Evolutionary conservation across 306 rosid genomes (phyloP).

Genomic region (Dryas drummondii): DNA sequence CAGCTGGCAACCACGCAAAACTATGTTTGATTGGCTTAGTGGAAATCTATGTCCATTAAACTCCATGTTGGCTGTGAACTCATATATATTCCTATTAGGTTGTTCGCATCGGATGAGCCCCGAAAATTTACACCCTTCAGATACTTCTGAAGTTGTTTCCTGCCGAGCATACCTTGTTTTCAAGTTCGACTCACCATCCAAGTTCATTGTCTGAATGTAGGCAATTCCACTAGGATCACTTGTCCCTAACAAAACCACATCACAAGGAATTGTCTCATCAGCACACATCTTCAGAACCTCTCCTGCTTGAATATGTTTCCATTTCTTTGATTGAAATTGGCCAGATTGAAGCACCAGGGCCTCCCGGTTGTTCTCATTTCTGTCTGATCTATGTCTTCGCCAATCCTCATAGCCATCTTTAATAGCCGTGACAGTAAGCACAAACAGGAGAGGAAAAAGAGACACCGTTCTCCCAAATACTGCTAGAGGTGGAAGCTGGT

Average conservation of each 20-base stretch:
- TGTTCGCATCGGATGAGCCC: slow-evolving; percentile 87
- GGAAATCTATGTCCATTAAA: slow-evolving; percentile 60
- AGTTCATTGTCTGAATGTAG: slow-evolving; percentile 94
- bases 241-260: slow-evolving; percentile 93
- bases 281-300: slow-evolving; percentile 83
- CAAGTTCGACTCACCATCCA: slow-evolving; percentile 98
- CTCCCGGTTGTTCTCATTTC: slow-evolving; percentile 81
- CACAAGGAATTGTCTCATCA: slow-evolving; percentile 87
- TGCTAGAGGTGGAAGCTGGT: slow-evolving; percentile 97
- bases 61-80: slow-evolving; percentile 91
- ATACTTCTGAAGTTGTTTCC: slow-evolving; percentile 63
- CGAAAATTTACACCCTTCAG: slow-evolving; percentile 47
- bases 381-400: slow-evolving; percentile 89
- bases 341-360: slow-evolving; percentile 61
- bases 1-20: slow-evolving; percentile 94
- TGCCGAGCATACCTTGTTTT: slow-evolving; percentile 96
- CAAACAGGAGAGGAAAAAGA: slow-evolving; percentile 81
- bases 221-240: slow-evolving; percentile 97
- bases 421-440: slow-evolving; percentile 86
- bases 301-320: slow-evolving; percentile 82
- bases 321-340: slow-evolving; percentile 56
- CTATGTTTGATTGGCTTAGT: slow-evolving; percentile 89
- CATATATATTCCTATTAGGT: slow-evolving; percentile 90
- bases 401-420: slow-evolving; percentile 98
- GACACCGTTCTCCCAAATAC: slow-evolving; percentile 94